Evolutionary conservation across 805 yeast genomes (phyloP), one percentile per base, ranked within the genome.

Genomic region (Lachancea dasiensis): DNA sequence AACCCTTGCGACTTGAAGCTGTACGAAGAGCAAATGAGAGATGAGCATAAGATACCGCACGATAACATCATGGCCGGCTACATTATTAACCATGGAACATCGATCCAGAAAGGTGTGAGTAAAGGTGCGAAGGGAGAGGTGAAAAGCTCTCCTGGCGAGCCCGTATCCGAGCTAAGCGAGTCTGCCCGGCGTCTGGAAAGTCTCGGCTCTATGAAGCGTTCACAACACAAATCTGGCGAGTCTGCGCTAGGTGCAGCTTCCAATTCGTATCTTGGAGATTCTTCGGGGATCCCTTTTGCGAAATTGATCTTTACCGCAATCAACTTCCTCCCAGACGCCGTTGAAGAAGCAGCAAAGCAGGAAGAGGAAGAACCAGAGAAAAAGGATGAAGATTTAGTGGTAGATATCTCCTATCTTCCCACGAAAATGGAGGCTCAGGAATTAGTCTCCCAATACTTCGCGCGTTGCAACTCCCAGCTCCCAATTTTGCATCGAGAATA

Each of bases 401-500:
- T 48, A 21, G 54, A 60, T 29, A 40, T 51, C 2, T 31, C 51
- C 4, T 46, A 43, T 36, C 63, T 89, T 16, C 92, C 95, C 1
- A 71, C 83, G 1, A 85, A 84, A 49, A 64, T 68, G 16, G 72
- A 77, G 22, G 95, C 96, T 0, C 77, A 81, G 50, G 66, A 69
- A 35, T 69, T 83, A 30, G 52, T 86, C 6, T 69, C 76, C 25
- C 66, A 75, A 2, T 86, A 72, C 56, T 89, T 89, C 53, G 75
- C 82, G 15, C 87, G 82, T 50, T 75, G 89, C 11, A 87, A 89
- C 54, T 68, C 94, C 2, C 95, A 86, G 56, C 58, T 85, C 19
- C 96, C 97, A 0, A 69, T 89, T 3, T 61, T 87, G 33, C 95
- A 89, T 56, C 70, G 95, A 21, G 95, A 86, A 50, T 75, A 72